A percentile compares a stretch with the other conserved stretches of the same genome.
phyloP scores from a whole-genome alignment of 495 filamentous ascomycete species.

The Xylaria intraflava region DNA sequence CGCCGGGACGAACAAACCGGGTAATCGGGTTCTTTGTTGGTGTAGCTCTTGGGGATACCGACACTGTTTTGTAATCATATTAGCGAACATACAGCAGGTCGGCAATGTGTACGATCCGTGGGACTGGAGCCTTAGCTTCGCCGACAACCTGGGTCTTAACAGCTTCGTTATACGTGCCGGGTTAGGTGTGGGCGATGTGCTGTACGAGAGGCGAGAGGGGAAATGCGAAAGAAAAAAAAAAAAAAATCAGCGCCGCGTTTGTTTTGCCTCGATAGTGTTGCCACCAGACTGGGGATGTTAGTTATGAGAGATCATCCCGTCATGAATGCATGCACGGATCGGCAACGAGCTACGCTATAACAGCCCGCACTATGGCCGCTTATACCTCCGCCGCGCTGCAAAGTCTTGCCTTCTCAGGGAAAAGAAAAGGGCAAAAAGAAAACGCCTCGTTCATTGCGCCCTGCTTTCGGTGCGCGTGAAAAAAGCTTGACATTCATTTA shows the following conservation, averaged over 20 bases:
- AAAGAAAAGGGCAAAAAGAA: background rate
- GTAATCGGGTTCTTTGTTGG: background rate
- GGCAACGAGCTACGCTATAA: background rate
- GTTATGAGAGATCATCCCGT: background rate
- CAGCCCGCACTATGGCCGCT: background rate
- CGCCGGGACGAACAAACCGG: conserved; percentile 6
- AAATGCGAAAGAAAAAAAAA: too few relatives aligned
- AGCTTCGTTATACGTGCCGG: too few relatives aligned
- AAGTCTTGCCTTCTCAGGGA: background rate
- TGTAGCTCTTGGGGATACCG: too few relatives aligned
- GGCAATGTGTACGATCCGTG: background rate
- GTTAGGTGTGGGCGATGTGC: too few relatives aligned
- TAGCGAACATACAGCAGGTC: background rate
- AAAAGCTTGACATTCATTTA: too few relatives aligned
- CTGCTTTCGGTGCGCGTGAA: background rate
- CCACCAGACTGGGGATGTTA: too few relatives aligned
- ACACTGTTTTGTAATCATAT: background rate
- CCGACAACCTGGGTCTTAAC: too few relatives aligned
- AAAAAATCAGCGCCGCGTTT: too few relatives aligned
- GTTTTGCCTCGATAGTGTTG: background rate
- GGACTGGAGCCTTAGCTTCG: background rate
- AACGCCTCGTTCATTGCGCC: background rate
- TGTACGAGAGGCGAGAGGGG: too few relatives aligned
- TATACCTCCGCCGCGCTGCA: background rate
- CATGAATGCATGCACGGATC: conserved; percentile 1